Base-by-base conservation (phyloP, 495 filamentous ascomycete genomes). In the Daldinia decipiens region DNA sequence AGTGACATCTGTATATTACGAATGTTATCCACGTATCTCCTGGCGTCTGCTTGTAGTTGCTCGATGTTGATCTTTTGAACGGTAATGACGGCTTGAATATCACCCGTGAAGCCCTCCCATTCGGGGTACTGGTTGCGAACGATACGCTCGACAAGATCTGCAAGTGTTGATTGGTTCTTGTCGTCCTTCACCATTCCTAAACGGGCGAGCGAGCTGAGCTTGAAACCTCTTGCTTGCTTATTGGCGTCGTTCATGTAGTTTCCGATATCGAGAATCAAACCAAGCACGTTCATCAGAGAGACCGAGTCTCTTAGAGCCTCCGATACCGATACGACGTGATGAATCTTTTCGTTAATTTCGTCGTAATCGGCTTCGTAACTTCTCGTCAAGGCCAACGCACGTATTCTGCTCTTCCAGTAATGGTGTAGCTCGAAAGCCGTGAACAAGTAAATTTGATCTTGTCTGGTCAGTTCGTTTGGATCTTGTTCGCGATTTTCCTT, bases 221-320 rank as follows among this genome's bases (percentile, higher is more conserved):
- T 99, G 90, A 99, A 99, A 53, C 95, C 95, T 68, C 90, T 92
- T 2, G 96, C 95, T 79, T 98, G 96, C 81, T 99, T 99, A 79
- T 97, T 98, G 53, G 94, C 89, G 74, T 98, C 95, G 82, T 99
- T 99, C 95, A 99, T 99, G 85, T 95, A 99, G 76, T 99, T 99
- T 76, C 95, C 95, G 75, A 99, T 97, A 80, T 97, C 93, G 71
- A 98, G 84, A 78, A 99, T 99, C 53, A 99, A 83, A 66, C 95
- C 95, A 21, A 99, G 89, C 45, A 99, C 93, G 67, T 95, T 97
- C 88, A 98, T 97, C 72, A 99, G 82, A 7, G 93, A 88, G 3
- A 96, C 93, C 2, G 95, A 98, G 71, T 95, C 93, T 31, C 95
- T 87, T 51, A 99, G 81, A 15, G 92, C 91, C 79, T 99, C 96